Base-by-base conservation (phyloP, 768 basidiomycete species). In the Xerocomellus intermedius region DNA sequence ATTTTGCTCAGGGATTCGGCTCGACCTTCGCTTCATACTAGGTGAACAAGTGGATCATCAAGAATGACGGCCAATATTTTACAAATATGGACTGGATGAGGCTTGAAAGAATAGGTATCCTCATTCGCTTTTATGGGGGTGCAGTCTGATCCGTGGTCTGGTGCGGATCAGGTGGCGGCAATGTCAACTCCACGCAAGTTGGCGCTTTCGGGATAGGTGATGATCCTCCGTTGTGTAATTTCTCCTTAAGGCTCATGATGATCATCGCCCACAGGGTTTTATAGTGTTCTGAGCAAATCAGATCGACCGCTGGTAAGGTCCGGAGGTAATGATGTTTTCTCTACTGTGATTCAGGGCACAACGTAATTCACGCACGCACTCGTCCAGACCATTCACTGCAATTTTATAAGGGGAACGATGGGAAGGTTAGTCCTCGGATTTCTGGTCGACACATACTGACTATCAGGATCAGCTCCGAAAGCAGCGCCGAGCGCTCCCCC, bases 181-280 rank as follows among this genome's bases (percentile, higher is more conserved):
- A 63, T n/a, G 30, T 48, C 5, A 16, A 59, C 4, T 45, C 52
- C 14, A 38, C 42, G 22, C 63, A 58, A 43, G 56, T 62, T 2
- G 61, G 61, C 10, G 61, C 56, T 22, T 62, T 63, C 14, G 61
- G 61, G 13, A 56, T 63, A 5, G 61, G 61, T 54, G 30, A 44
- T 56, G 26, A 14, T 21, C 32, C 50, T 35, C 5, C 1, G n/a
- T 45, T 36, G 1, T n/a, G n/a, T n/a, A n/a, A n/a, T n/a, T n/a
- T n/a, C n/a, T n/a, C n/a, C n/a, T n/a, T n/a, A n/a, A n/a, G n/a
- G n/a, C n/a, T n/a, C n/a, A n/a, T n/a, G n/a, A n/a, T n/a, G 35
- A 63, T 30, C 3, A 8, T 7, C 19, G 2, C 2, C 14, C 3
- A 9, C 21, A 62, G 61, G 61, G 8, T 62, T 62, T 50, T 62